phyloP scores from a whole-genome alignment of 1,284 basidiomycete genomes.

The Irpex lacteus region DNA sequence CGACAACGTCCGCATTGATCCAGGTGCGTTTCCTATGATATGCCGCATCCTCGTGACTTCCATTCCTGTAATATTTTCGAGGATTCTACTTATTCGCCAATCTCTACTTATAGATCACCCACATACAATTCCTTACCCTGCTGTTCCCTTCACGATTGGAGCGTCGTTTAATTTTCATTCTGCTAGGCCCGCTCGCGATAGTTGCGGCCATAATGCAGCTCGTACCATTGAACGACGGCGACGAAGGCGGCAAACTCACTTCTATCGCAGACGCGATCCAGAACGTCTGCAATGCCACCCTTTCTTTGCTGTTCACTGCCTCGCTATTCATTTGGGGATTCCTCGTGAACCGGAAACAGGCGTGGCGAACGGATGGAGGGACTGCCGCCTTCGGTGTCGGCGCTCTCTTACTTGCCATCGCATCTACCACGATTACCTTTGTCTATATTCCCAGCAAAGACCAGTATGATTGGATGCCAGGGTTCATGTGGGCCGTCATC shows the following conservation, averaged over 20 bases:
- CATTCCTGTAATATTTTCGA: neutral
- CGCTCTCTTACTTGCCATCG: conserved; percentile 74
- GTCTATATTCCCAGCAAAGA: conserved; percentile 81
- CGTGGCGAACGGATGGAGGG: conserved; percentile 95
- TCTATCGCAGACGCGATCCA: conserved; percentile 77
- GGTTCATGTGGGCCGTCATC: conserved; percentile 82
- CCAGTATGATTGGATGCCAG: conserved; percentile 83
- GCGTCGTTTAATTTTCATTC: conserved; percentile 81
- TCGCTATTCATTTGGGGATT: conserved; percentile 94
- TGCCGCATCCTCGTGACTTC: neutral
- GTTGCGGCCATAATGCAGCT: conserved; percentile 86
- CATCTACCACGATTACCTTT: conserved; percentile 83
- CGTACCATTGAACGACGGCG: conserved; percentile 57
- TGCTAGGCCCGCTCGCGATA: conserved; percentile 89
- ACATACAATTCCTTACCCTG: conserved; percentile 97
- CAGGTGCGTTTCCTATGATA: conserved; percentile 50
- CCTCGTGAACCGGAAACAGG: conserved; percentile 84
- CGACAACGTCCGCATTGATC: conserved; percentile 79
- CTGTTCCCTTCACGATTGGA: conserved; percentile 95
- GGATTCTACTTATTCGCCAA: neutral
- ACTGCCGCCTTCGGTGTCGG: conserved; percentile 92
- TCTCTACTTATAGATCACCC: conserved; percentile 70
- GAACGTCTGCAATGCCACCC: conserved; percentile 94
- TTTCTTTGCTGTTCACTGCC: conserved; percentile 90
- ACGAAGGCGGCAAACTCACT: conserved; percentile 37